These are phyloP conservation scores for Avena sativa DNA, from an alignment of 176 grass and related monocot species.

Conservation along the genomic window DNA sequence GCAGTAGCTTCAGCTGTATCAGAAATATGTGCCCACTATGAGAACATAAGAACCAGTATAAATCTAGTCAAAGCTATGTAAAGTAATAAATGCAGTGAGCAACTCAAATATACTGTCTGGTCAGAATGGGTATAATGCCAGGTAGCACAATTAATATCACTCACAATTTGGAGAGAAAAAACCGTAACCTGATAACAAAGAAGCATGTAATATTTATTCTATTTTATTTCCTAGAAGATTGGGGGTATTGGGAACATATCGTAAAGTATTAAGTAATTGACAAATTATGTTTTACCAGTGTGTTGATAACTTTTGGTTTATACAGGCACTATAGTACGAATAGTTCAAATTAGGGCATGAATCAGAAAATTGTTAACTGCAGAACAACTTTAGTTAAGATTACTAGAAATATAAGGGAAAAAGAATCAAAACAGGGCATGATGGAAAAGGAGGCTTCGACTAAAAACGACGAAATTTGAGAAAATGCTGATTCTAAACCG, in stretches of 20 bases:
- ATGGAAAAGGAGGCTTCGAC: not conserved
- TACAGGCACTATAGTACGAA: not conserved
- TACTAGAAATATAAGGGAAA: not conserved
- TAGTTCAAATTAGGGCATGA: not conserved
- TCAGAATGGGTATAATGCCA: not conserved
- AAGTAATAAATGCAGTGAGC: not conserved
- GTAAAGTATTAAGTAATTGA: not conserved
- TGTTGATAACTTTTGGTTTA: not conserved
- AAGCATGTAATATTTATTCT: not conserved
- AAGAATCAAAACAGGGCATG: not conserved
- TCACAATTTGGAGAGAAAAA: not conserved
- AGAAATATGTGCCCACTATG: constrained; percentile 26
- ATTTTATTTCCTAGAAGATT: constrained; percentile 19
- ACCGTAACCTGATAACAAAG: not conserved
- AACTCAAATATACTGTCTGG: constrained; percentile 2
- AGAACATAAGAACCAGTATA: constrained; percentile 25
- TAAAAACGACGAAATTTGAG: constrained; percentile 22
- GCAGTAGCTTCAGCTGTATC: constrained; percentile 40
- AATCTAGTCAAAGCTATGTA: not conserved
- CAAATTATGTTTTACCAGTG: not conserved
- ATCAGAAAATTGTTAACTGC: not conserved
- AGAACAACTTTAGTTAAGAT: not conserved
- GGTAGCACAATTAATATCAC: constrained; percentile 21
- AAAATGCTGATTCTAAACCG: constrained; percentile 22
- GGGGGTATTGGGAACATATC: not conserved